phyloP scores from a whole-genome alignment of 495 filamentous ascomycete genomes.

The Aspergillus nanangensis region DNA sequence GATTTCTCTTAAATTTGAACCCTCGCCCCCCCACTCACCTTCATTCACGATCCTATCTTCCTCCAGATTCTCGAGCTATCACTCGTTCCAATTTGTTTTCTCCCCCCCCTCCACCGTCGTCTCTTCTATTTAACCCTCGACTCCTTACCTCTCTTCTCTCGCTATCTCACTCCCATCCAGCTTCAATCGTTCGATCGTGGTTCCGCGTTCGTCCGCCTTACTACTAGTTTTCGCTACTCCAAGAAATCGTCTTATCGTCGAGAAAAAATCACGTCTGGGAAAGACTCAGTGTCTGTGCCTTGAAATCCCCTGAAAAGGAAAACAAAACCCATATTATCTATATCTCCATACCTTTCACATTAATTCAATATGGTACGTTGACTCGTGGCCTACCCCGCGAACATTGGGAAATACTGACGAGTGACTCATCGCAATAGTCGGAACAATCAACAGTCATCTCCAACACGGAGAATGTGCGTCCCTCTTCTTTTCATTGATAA shows the following conservation, averaged over 20 bases:
- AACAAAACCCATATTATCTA: constrained; percentile 22
- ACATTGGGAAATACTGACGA: constrained; percentile 4
- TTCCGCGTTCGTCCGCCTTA: neutral
- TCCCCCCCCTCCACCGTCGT: too few relatives aligned
- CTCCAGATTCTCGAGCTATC: constrained; percentile 9
- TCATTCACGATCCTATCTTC: constrained; percentile 6
- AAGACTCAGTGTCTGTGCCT: neutral
- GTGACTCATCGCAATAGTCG: constrained; percentile 29
- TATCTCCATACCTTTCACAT: constrained; percentile 30
- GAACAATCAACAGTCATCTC: constrained; percentile 57
- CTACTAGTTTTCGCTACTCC: neutral
- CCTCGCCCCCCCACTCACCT: constrained; percentile 16
- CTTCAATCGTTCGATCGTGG: constrained; percentile 3
- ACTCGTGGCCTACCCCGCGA: neutral
- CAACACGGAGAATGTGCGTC: constrained; percentile 66
- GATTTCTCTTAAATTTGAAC: constrained; percentile 17
- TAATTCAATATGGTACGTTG: constrained; percentile 40
- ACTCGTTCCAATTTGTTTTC: too few relatives aligned
- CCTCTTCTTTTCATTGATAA: constrained; percentile 16
- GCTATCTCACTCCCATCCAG: constrained; percentile 1
- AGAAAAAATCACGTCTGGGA: neutral
- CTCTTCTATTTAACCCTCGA: neutral
- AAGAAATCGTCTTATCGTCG: constrained; percentile 1
- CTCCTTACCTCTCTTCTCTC: constrained; percentile 7
- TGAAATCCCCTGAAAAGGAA: neutral